phyloP scores from a whole-genome alignment of 345 rosid genomes.

The Heritiera fomes region DNA sequence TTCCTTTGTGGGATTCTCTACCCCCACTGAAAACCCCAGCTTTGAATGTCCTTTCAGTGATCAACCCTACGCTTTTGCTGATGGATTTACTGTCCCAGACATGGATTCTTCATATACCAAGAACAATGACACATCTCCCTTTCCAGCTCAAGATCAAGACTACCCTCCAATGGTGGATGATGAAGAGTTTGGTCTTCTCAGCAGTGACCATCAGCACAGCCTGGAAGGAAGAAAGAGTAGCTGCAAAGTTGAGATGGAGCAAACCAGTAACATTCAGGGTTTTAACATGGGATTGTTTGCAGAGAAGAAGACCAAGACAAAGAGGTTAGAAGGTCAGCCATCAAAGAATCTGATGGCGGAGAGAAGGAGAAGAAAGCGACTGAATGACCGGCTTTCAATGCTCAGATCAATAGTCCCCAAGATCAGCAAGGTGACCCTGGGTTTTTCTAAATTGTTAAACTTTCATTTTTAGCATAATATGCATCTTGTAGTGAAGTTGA shows the following conservation, averaged over 20 bases:
- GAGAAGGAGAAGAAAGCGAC: conserved; percentile 79
- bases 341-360: conserved; percentile 93
- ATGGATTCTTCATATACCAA: conserved; percentile 33
- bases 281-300: conserved; percentile 43
- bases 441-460: no score
- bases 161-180: conserved; percentile 48
- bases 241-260: conserved; percentile 44
- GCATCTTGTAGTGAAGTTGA: no score
- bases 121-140: conserved; percentile 35
- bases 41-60: conserved; percentile 7
- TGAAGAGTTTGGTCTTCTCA: conserved; percentile 41
- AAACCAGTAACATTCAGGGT: conserved; percentile 28
- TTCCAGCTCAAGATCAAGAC: conserved; percentile 30
- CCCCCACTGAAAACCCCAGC: not conserved
- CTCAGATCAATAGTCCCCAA: no score
- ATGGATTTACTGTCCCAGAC: conserved; percentile 41
- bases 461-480: no score
- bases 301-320: conserved; percentile 47
- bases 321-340: conserved; percentile 79
- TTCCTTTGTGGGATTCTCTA: conserved; percentile 30
- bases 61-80: conserved; percentile 39
- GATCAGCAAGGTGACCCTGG: no score
- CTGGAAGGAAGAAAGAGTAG: conserved; percentile 35
- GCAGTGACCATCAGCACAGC: conserved; percentile 19
- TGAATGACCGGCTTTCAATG: conserved; percentile 50